A percentile compares a stretch with the other conserved stretches of the same genome.
Evolutionary conservation across 1,284 basidiomycete species (phyloP).

Genomic region (Sanghuangporus sanghuang): DNA sequence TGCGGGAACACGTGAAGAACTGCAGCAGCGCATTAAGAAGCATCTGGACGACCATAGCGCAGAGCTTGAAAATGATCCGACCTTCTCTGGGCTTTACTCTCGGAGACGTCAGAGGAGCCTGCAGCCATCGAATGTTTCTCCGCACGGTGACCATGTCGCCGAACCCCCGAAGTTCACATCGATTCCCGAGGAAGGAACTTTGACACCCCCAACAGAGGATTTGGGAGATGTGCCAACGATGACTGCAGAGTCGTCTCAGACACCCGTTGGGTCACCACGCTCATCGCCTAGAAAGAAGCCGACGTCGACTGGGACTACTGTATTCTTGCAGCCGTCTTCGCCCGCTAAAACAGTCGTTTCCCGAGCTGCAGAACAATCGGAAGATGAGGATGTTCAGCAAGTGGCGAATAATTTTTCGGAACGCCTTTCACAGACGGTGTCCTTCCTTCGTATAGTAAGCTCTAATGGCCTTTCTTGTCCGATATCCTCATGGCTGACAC

Average conservation of each 20-base stretch:
- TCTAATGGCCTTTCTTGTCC: background rate
- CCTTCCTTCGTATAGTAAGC: conserved; percentile 4
- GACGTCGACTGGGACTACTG: conserved; percentile 32
- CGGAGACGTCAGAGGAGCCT: conserved; percentile 35
- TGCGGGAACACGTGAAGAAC: conserved; percentile 54
- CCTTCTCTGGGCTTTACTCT: conserved; percentile 48
- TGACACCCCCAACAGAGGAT: conserved; percentile 39
- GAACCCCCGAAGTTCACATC: conserved; percentile 25
- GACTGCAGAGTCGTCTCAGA: conserved; percentile 39
- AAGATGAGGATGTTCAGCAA: conserved; percentile 3
- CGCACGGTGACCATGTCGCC: conserved; percentile 19
- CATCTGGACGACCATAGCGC: conserved; percentile 49
- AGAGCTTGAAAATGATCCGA: conserved; percentile 46
- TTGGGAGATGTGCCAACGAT: conserved; percentile 44
- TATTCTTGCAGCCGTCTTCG: conserved; percentile 30
- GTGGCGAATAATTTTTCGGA: conserved; percentile 1
- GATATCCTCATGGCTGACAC: background rate
- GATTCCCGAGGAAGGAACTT: conserved; percentile 26
- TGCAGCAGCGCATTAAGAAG: conserved; percentile 51
- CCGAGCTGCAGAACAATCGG: conserved; percentile 6
- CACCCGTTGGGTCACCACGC: conserved; percentile 12
- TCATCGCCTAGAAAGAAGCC: background rate
- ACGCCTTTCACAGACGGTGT: background rate
- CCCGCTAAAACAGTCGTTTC: conserved; percentile 20
- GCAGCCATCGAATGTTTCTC: conserved; percentile 28